Percentiles rank a stretch among this genome's conserved stretches.
Evolutionary conservation across 768 basidiomycete species (phyloP).

Genomic region (Suillus ampliporus): DNA sequence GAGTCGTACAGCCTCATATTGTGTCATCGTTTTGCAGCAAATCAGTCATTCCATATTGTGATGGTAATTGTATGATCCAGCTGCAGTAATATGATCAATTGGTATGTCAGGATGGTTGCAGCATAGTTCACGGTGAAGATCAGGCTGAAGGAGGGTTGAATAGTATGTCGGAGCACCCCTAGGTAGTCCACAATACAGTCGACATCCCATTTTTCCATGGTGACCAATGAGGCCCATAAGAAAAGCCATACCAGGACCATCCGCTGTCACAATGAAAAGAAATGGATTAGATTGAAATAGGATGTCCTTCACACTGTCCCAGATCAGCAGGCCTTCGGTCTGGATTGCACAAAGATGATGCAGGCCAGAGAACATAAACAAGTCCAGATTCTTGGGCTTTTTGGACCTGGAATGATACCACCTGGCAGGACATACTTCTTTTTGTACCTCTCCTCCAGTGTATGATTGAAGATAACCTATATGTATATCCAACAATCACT

Average conservation of each 20-base stretch:
- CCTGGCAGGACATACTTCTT: slow-evolving; percentile 21
- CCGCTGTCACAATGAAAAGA: slow-evolving; percentile 25
- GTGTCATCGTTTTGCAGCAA: not conserved
- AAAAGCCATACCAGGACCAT: slow-evolving; percentile 31
- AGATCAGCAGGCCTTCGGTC: slow-evolving; percentile 37
- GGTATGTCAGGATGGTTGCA: slow-evolving; percentile 25
- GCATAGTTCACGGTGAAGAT: not conserved
- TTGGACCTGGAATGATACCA: slow-evolving; percentile 34
- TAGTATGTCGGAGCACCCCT: slow-evolving; percentile 39
- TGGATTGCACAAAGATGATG: slow-evolving; percentile 33
- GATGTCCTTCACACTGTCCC: slow-evolving; percentile 30
- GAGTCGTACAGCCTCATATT: slow-evolving; percentile 31
- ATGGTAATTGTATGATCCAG: slow-evolving; percentile 23
- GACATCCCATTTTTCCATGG: slow-evolving; percentile 29
- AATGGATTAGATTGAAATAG: slow-evolving; percentile 21
- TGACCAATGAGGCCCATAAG: slow-evolving; percentile 21
- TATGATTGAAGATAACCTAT: slow-evolving; percentile 42
- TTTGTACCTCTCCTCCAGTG: slow-evolving; percentile 22
- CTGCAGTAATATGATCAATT: slow-evolving; percentile 17
- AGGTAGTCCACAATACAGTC: slow-evolving; percentile 33
- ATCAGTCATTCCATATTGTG: not conserved
- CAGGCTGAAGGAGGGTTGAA: slow-evolving; percentile 36
- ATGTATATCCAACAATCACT: slow-evolving; percentile 41
- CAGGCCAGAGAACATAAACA: slow-evolving; percentile 39
- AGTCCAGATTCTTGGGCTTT: slow-evolving; percentile 37